Percentiles rank a stretch among this genome's conserved stretches.
Conservation (phyloP, 1,139 yeast genomes). For the Zygosaccharomyces sapae region DNA sequence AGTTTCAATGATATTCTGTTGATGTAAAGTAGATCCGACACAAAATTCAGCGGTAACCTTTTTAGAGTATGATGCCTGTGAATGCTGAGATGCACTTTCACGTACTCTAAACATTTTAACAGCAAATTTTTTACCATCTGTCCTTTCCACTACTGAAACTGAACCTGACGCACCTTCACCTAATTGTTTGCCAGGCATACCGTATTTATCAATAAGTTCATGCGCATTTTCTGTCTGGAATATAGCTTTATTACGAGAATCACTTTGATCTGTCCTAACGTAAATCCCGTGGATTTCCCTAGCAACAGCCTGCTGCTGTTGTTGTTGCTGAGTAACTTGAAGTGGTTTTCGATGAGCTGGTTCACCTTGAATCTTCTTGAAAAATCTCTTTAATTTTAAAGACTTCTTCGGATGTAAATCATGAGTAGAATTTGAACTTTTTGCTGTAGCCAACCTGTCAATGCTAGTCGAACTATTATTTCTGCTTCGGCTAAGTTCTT, state of each 20-base stretch:
- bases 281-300: conserved; percentile 12
- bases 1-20: conserved; percentile 62
- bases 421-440: conserved; percentile 9
- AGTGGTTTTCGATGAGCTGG: conserved; percentile 7
- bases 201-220: conserved; percentile 48
- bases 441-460: conserved; percentile 10
- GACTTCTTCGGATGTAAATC: conserved; percentile 28
- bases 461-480: conserved; percentile 9
- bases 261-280: conserved; percentile 16
- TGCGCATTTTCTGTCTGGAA: conserved; percentile 40
- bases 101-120: conserved; percentile 59
- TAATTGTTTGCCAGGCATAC: conserved; percentile 53
- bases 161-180: conserved; percentile 82
- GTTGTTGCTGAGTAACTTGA: not conserved
- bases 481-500: conserved; percentile 12
- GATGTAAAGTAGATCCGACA: conserved; percentile 57
- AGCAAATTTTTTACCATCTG: conserved; percentile 55
- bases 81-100: conserved; percentile 10
- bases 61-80: conserved; percentile 50
- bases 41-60: conserved; percentile 66
- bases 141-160: conserved; percentile 53
- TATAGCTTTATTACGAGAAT: conserved; percentile 29
- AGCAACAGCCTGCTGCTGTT: conserved; percentile 3
- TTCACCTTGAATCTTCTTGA: conserved; percentile 32
- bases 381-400: conserved; percentile 36